Evolutionary conservation across 768 basidiomycete species (phyloP).

Genomic region (Tricholoma matsutake): DNA sequence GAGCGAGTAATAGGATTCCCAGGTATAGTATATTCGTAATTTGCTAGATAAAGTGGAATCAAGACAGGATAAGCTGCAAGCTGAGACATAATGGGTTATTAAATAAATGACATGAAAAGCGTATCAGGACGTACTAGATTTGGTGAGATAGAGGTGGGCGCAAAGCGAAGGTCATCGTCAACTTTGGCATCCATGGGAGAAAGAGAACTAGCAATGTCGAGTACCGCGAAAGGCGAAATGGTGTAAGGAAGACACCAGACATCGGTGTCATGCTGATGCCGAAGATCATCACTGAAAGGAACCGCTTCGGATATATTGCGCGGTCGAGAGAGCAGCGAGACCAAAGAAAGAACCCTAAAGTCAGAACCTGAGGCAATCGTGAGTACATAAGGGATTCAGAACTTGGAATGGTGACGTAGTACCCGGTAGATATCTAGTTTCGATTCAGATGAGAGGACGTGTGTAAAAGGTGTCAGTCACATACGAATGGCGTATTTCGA

Average conservation of each 20-base stretch:
- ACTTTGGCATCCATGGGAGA: slow-evolving; percentile 34
- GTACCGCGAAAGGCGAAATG: slow-evolving; percentile 48
- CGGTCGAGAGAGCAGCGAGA: slow-evolving; percentile 34
- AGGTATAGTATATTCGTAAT: slow-evolving; percentile 36
- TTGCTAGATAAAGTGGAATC: slow-evolving; percentile 59
- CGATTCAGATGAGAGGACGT: slow-evolving; percentile 13
- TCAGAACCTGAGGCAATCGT: slow-evolving; percentile 35
- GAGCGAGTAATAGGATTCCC: slow-evolving; percentile 4
- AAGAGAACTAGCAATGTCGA: slow-evolving; percentile 34
- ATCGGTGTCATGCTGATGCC: slow-evolving; percentile 45
- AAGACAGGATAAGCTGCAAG: slow-evolving; percentile 60
- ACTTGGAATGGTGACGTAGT: background rate
- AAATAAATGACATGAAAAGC: slow-evolving; percentile 6
- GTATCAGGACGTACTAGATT: slow-evolving; percentile 39
- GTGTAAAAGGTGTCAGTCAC: slow-evolving; percentile 22
- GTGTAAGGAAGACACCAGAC: slow-evolving; percentile 57
- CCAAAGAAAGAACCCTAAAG: slow-evolving; percentile 42
- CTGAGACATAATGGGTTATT: slow-evolving; percentile 25
- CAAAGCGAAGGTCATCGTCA: slow-evolving; percentile 36
- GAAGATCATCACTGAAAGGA: slow-evolving; percentile 47
- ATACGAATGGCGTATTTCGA: slow-evolving; percentile 44
- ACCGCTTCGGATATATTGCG: slow-evolving; percentile 26
- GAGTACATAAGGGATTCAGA: background rate
- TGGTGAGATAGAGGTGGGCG: slow-evolving; percentile 40
- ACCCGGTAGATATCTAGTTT: slow-evolving; percentile 46